phyloP scores from a whole-genome alignment of 192 early-diverging fungal species.

The Backusella tarrabulga region DNA sequence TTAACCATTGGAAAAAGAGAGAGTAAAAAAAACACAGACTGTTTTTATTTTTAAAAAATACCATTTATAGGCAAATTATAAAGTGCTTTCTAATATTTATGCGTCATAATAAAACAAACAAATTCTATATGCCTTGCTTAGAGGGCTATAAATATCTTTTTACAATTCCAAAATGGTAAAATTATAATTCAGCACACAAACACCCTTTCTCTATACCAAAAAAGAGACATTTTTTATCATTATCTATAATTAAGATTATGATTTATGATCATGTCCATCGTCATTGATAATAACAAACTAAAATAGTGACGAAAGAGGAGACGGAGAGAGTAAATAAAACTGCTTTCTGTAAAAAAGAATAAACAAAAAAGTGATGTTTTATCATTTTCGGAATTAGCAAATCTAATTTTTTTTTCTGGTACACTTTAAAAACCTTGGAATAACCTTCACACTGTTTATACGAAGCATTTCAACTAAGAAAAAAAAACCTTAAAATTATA shows the following conservation, averaged over 20 bases:
- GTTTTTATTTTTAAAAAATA: background rate
- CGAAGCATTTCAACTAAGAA: background rate
- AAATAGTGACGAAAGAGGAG: background rate
- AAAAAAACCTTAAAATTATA: background rate
- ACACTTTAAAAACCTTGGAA: too few relatives aligned
- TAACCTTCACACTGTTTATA: background rate
- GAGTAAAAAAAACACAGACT: background rate
- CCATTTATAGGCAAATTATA: background rate
- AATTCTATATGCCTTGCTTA: background rate
- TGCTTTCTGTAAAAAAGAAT: background rate
- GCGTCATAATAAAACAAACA: background rate
- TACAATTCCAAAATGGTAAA: background rate
- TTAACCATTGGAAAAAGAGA: background rate
- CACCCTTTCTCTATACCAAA: background rate
- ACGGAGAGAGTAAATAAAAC: background rate
- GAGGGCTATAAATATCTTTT: background rate
- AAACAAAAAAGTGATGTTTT: background rate
- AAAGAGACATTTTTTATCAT: background rate
- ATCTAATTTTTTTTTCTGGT: background rate
- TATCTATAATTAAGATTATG: too few relatives aligned
- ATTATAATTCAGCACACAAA: background rate
- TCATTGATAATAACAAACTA: background rate
- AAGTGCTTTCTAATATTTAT: background rate
- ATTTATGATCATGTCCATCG: background rate
- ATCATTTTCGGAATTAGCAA: background rate